Evolutionary conservation across 352 stramenopile species (phyloP).

Genomic region (Aphanomyces stellatus): DNA sequence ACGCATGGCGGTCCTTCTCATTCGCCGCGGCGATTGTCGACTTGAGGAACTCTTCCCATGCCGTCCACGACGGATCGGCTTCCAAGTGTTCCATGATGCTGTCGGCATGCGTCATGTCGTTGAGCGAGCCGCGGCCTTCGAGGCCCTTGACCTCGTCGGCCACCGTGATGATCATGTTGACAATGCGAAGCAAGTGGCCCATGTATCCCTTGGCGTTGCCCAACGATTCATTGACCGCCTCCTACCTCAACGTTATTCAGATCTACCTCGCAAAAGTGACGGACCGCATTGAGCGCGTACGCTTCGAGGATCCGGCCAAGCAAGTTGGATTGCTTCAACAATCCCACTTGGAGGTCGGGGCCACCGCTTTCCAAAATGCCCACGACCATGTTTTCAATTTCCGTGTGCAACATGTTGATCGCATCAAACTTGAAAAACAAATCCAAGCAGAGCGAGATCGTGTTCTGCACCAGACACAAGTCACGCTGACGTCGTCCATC

Average conservation of each 20-base stretch:
- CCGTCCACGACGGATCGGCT: conserved; percentile 66
- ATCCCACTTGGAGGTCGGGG: conserved; percentile 53
- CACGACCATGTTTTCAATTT: conserved; percentile 80
- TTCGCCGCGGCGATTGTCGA: conserved; percentile 67
- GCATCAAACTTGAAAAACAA: conserved; percentile 85
- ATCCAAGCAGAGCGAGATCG: conserved; percentile 64
- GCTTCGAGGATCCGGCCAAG: conserved; percentile 65
- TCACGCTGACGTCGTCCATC: not conserved
- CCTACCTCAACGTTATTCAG: not conserved
- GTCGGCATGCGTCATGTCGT: conserved; percentile 81
- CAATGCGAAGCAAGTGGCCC: conserved; percentile 76
- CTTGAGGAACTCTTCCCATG: conserved; percentile 68
- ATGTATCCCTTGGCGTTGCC: conserved; percentile 73
- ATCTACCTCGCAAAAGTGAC: not conserved
- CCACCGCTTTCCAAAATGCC: conserved; percentile 75
- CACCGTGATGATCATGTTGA: conserved; percentile 79
- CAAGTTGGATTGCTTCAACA: conserved; percentile 68
- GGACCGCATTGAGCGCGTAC: conserved; percentile 69
- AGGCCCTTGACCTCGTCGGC: conserved; percentile 62
- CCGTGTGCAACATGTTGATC: conserved; percentile 81
- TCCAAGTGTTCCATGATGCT: conserved; percentile 73
- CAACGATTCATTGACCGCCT: conserved; percentile 22
- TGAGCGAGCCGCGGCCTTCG: conserved; percentile 51
- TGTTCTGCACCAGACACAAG: conserved; percentile 27
- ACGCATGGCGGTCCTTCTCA: conserved; percentile 61